A percentile compares a stretch with the other conserved stretches of the same genome.
Conservation (phyloP, 768 basidiomycete genomes). For the Lyophyllum shimeji region DNA sequence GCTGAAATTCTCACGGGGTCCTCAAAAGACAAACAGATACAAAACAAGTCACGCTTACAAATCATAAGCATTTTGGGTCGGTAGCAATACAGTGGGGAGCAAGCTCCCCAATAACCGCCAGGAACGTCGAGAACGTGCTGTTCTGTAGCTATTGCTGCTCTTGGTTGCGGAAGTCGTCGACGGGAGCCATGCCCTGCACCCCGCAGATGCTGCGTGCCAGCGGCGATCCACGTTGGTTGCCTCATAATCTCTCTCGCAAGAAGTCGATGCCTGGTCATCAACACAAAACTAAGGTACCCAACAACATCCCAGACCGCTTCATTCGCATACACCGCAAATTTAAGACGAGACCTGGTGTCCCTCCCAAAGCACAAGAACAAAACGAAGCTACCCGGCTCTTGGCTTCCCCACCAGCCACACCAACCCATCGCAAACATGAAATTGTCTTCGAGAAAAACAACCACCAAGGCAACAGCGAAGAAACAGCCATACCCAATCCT, state of each 20-base stretch:
- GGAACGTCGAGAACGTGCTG: neutral
- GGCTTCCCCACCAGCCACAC: neutral
- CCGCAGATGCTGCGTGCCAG: constrained; percentile 11
- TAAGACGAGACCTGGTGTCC: neutral
- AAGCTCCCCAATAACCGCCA: too few species aligned
- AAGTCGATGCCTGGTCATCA: constrained; percentile 2
- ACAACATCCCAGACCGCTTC: constrained; percentile 17
- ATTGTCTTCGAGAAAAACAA: constrained; percentile 18
- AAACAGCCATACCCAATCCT: constrained; percentile 48
- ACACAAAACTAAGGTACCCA: neutral
- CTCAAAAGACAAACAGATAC: too few species aligned
- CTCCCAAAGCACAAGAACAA: neutral
- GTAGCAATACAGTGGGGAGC: too few species aligned
- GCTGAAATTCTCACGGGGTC: too few species aligned
- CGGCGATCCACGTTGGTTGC: constrained; percentile 16
- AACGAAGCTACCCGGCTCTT: neutral
- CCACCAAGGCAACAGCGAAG: constrained; percentile 24
- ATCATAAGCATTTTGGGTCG: too few species aligned
- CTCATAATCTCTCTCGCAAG: constrained; percentile 12
- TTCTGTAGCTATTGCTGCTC: neutral
- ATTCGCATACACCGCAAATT: constrained; percentile 14
- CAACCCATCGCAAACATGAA: constrained; percentile 16
- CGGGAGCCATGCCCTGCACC: neutral
- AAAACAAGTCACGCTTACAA: too few species aligned
- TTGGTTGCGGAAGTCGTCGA: constrained; percentile 13